Conservation (phyloP, 1,284 basidiomycete genomes). For the Puccinia coronata region DNA sequence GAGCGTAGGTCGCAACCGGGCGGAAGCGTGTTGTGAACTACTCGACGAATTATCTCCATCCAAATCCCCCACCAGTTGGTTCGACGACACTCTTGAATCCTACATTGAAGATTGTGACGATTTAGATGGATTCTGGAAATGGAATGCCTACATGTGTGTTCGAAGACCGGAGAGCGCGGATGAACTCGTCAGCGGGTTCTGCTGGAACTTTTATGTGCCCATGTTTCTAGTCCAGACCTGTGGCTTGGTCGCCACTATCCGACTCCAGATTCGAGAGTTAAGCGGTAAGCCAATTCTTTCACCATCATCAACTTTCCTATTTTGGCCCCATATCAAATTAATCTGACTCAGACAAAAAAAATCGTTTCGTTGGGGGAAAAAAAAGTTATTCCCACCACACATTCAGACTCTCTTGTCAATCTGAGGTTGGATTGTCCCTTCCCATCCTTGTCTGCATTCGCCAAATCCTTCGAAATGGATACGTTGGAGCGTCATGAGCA, state of each 20-base stretch:
- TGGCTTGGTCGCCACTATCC: slow-evolving; percentile 84
- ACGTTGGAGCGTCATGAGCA: slow-evolving; percentile 81
- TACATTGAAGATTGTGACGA: background rate
- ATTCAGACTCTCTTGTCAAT: slow-evolving; percentile 79
- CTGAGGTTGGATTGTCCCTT: slow-evolving; percentile 87
- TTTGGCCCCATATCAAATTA: slow-evolving; percentile 35
- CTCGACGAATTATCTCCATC: slow-evolving; percentile 80
- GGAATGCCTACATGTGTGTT: slow-evolving; percentile 75
- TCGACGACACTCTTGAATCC: slow-evolving; percentile 62
- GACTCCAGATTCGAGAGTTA: slow-evolving; percentile 82
- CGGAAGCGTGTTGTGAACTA: slow-evolving; percentile 74
- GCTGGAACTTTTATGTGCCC: slow-evolving; percentile 63
- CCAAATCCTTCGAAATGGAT: slow-evolving; percentile 71
- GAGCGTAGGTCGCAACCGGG: slow-evolving; percentile 76
- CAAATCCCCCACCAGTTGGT: slow-evolving; percentile 56
- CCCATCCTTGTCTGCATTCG: slow-evolving; percentile 73
- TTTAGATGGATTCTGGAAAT: slow-evolving; percentile 60
- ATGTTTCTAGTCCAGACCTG: slow-evolving; percentile 76
- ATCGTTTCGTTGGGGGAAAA: slow-evolving; percentile 54
- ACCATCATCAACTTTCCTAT: background rate
- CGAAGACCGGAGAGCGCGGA: slow-evolving; percentile 63
- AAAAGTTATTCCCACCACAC: slow-evolving; percentile 88
- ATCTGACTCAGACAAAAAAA: slow-evolving; percentile 8
- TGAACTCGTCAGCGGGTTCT: slow-evolving; percentile 47
- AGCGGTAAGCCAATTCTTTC: slow-evolving; percentile 65